A percentile compares a stretch with the other conserved stretches of the same genome.
These are phyloP conservation scores for Microdochium trichocladiopsis DNA, from an alignment of 2,329 filamentous ascomycete species.

Conservation along the genomic window DNA sequence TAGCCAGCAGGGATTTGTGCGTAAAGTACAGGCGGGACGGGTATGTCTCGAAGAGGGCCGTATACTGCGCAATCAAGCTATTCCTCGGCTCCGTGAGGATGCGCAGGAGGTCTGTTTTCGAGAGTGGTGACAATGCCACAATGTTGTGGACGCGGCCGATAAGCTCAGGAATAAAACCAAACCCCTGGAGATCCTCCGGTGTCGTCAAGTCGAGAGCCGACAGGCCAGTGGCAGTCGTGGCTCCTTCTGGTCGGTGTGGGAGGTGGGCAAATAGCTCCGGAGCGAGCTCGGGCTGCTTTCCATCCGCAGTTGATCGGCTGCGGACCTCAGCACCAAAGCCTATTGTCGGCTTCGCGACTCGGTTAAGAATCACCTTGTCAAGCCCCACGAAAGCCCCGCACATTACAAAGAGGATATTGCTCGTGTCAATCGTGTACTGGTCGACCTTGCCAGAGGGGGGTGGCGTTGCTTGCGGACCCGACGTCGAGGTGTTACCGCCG, in stretches of 20 bases:
- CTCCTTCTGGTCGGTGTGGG: conserved; percentile 38
- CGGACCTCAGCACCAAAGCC: conserved; percentile 85
- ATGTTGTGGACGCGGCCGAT: conserved; percentile 91
- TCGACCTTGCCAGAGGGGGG: conserved; percentile 43
- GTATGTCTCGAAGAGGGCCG: conserved; percentile 72
- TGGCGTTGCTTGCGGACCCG: conserved; percentile 33
- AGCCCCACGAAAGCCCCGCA: conserved; percentile 92
- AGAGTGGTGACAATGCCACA: conserved; percentile 74
- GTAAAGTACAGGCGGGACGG: conserved; percentile 82
- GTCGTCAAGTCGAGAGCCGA: conserved; percentile 65
- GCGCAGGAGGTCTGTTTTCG: conserved; percentile 61
- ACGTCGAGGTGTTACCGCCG: conserved; percentile 33
- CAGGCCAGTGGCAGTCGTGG: conserved; percentile 28
- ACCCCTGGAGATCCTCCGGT: conserved; percentile 71
- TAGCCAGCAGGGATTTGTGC: conserved; percentile 67
- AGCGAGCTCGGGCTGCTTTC: conserved; percentile 53
- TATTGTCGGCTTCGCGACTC: conserved; percentile 79
- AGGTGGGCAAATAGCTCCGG: conserved; percentile 51
- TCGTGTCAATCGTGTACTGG: conserved; percentile 75
- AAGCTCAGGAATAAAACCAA: conserved; percentile 91
- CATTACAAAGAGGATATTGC: conserved; percentile 95
- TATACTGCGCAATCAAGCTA: conserved; percentile 81
- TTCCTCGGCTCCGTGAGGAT: conserved; percentile 92
- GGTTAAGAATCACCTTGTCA: conserved; percentile 78
- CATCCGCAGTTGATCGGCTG: conserved; percentile 38